phyloP scores from a whole-genome alignment of 768 basidiomycete genomes.

The Kwoniella heveanensis region DNA sequence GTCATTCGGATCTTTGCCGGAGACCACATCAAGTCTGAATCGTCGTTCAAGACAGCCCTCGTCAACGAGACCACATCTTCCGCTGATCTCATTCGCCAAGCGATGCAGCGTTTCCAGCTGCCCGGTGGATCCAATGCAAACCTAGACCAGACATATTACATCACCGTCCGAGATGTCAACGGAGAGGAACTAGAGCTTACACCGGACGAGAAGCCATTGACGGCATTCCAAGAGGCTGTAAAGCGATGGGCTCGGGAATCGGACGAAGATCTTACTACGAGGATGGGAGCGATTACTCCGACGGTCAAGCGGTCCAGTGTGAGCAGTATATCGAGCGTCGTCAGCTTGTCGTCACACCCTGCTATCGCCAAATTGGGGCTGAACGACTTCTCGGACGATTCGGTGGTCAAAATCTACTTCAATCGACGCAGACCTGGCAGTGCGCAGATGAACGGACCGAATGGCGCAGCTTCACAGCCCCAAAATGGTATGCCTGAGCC shows the following conservation, averaged over 20 bases:
- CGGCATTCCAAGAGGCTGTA: constrained; percentile 85
- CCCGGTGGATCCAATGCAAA: constrained; percentile 49
- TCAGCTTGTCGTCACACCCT: constrained; percentile 88
- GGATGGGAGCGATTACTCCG: constrained; percentile 30
- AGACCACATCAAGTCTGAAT: constrained; percentile 83
- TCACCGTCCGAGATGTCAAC: constrained; percentile 91
- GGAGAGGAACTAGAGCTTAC: constrained; percentile 71
- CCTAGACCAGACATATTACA: constrained; percentile 71
- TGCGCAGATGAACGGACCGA: constrained; percentile 14
- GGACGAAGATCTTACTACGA: constrained; percentile 50
- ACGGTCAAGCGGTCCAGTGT: constrained; percentile 91
- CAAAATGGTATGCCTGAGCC: constrained; percentile 30
- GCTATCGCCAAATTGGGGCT: constrained; percentile 91
- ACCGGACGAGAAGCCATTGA: constrained; percentile 77
- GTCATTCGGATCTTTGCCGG: constrained; percentile 97
- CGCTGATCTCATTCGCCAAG: constrained; percentile 81
- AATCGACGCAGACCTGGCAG: constrained; percentile 63
- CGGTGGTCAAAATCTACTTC: constrained; percentile 93
- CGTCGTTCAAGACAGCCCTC: constrained; percentile 96
- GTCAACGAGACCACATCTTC: constrained; percentile 84
- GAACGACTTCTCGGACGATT: constrained; percentile 98
- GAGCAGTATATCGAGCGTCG: constrained; percentile 89
- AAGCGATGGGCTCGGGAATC: constrained; percentile 59
- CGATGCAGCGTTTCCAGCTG: constrained; percentile 89
- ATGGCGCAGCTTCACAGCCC: background rate